phyloP scores from a whole-genome alignment of 176 grass and related monocot genomes.

The Rhipidocladum racemiflorum region DNA sequence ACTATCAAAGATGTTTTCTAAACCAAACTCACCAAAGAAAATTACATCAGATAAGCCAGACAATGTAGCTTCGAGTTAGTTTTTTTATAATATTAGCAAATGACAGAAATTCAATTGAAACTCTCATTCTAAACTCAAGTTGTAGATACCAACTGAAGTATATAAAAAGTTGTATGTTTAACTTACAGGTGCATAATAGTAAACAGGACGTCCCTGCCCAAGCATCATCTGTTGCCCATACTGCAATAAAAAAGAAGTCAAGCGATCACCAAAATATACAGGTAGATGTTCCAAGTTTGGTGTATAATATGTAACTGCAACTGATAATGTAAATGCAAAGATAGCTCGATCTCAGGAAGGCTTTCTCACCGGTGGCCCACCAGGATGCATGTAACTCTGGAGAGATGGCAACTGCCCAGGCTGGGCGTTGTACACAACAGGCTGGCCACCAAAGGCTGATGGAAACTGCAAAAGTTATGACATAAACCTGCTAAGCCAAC shows the following conservation, averaged over 20 bases:
- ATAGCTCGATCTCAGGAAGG: neutral
- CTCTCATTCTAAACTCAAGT: neutral
- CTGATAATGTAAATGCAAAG: neutral
- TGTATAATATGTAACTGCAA: neutral
- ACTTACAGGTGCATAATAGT: constrained; percentile 53
- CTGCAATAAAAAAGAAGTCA: constrained; percentile 16
- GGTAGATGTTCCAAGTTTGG: neutral
- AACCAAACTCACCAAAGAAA: neutral
- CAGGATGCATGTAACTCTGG: constrained; percentile 47
- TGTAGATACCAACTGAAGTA: neutral
- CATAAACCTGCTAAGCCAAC: neutral
- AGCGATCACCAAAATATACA: neutral
- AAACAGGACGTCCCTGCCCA: constrained; percentile 44
- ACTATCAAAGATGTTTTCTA: neutral
- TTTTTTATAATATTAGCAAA: neutral
- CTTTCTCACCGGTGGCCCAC: constrained; percentile 33
- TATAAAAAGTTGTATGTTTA: neutral
- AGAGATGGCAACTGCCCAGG: constrained; percentile 24
- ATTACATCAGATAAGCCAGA: neutral
- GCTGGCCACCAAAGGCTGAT: constrained; percentile 46
- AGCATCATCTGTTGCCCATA: constrained; percentile 59
- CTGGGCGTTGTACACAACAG: constrained; percentile 40
- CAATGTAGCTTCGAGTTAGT: neutral
- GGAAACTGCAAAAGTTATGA: constrained; percentile 33
- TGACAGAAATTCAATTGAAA: neutral